Evolutionary conservation across 2,329 filamentous ascomycete species (phyloP), one percentile per base, ranked within the genome.

Genomic region (Calonectria montana): DNA sequence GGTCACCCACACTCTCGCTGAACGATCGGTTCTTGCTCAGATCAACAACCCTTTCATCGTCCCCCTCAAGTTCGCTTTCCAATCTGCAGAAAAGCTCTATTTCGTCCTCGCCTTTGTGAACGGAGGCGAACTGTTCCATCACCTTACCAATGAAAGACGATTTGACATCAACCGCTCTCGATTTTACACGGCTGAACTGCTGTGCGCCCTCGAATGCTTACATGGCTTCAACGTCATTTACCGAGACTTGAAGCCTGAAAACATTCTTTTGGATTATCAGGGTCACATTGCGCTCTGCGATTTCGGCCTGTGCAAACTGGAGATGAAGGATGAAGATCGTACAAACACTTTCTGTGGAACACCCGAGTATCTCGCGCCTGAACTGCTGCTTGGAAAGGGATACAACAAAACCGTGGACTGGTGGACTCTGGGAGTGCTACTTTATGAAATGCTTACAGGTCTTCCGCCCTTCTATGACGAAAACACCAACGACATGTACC

Each of bases 11-110:
- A 98, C 96, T 5, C 89, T 98, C 43, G 96, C 96, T 25, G 96
- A 98, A 85, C 91, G 96, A 81, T 98, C 96, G 3, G 96, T 98
- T 57, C 91, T 98, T 76, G 95, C 96, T 9, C 96, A 98, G 88
- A 98, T 98, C 87, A 98, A 98, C 91, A 98, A 98, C 80, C 96
- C 96, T 6, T 98, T 98, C 86, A 98, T 98, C 80, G 96, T 98
- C 10, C 96, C 96, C 3, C 90, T 98, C 78, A 98, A 98, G 83
- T 98, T 98, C 84, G 97, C 96, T 18, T 98, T 98, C 89, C 96
- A 98, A 82, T 98, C 96, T 9, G 96, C 96, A 1, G 96, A 98
- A 85, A 98, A 98, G 88, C 90, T 98, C 41, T 98, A 98, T 84
- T 93, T 98, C 65, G 96, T 98, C 27, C 86, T 98, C 73, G 96